Base-by-base conservation (phyloP, 1,139 yeast species). In the Yamadazyma triangularis region DNA sequence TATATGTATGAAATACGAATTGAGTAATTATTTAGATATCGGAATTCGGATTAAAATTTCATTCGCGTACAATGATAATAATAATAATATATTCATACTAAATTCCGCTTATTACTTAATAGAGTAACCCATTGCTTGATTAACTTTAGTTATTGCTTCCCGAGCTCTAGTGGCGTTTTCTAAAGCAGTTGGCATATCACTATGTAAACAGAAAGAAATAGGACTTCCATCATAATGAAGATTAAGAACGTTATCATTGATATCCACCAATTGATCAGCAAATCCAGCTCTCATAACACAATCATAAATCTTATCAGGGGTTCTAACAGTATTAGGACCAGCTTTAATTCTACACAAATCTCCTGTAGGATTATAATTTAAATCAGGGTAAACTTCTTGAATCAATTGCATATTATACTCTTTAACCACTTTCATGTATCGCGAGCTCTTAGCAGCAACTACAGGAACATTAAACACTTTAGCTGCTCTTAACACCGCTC, bases 361-460 rank as follows among this genome's bases (percentile, higher is more conserved):
- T 3, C 67, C 66, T 13, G 55, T 58, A 2, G 44, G 32, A 15
- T 41, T 46, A 48, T 60, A 59, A 33, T 60, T 60, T 28, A 58
- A 41, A 36, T 61, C 68, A 11, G 57, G 56, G 34, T 60, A 60
- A 15, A 58, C 43, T 33, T 62, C 67, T 36, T 62, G 65, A 29
- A 60, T 56, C 14, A 62, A 42, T 31, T 50, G 56, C 53, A 23
- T 65, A 56, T 84, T 84, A 35, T 75, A 70, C 21, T 67, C 60
- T 51, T 83, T 81, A 23, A 95, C 87, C 53, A 67, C 85, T 34
- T 66, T 71, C 43, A 89, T 65, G 48, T 87, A 86, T 34, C 73
- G 70, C 13, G 79, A 67, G 97, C 98, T 93, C 32, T 91, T 60
- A 28, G 70, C 72, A 42, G 82, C 58, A 33, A 85, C 89, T 22